These are phyloP conservation scores for Ascochyta pisi DNA, from an alignment of 2,329 filamentous ascomycete genomes.

Conservation along the genomic window DNA sequence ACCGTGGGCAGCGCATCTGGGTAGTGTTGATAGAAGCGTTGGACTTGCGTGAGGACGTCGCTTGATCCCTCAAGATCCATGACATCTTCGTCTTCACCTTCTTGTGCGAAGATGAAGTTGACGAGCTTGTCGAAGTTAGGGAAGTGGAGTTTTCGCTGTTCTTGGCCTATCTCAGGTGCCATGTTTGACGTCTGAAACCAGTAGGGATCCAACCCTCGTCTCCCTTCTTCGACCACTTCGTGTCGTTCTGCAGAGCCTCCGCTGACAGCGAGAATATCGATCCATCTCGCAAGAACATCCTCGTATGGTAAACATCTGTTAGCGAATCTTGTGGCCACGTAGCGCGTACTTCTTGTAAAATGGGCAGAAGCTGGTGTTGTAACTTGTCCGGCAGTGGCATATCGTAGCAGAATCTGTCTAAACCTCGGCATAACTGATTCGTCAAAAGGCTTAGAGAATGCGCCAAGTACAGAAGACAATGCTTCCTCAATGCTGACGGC, in stretches of 20 bases:
- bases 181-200: conserved; percentile 70
- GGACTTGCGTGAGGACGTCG: conserved; percentile 35
- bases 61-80: conserved; percentile 42
- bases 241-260: conserved; percentile 71
- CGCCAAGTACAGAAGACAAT: conserved; percentile 76
- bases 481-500: conserved; percentile 90
- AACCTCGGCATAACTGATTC: conserved; percentile 50
- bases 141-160: conserved; percentile 33
- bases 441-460: conserved; percentile 58
- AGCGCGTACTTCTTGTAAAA: conserved; percentile 68
- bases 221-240: conserved; percentile 88
- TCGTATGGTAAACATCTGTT: conserved; percentile 84
- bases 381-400: conserved; percentile 29
- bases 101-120: conserved; percentile 53
- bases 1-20: conserved; percentile 69
- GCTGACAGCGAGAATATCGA: conserved; percentile 81
- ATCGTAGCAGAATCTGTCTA: conserved; percentile 43
- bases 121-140: conserved; percentile 56
- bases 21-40: conserved; percentile 43
- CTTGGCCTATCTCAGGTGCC: conserved; percentile 30
- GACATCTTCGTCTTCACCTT: conserved; percentile 43
- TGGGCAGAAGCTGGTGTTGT: conserved; percentile 49
- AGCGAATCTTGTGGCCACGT: conserved; percentile 85
- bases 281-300: conserved; percentile 83
- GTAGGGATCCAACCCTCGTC: conserved; percentile 82